Conservation (phyloP, 2,329 filamentous ascomycete species). For the Verticillium dahliae region DNA sequence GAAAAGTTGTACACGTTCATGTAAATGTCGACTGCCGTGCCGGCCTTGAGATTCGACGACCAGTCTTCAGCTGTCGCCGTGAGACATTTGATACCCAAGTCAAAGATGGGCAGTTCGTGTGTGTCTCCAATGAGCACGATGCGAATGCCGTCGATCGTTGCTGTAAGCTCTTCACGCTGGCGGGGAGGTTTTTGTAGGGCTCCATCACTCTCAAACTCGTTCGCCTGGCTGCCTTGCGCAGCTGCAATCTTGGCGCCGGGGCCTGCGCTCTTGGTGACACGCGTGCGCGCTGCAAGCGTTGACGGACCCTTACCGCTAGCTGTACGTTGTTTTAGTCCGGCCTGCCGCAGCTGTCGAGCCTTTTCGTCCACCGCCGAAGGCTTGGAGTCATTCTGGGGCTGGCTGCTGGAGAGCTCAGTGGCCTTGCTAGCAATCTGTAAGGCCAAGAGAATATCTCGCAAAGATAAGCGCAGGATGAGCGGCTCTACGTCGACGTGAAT, state of each 20-base stretch:
- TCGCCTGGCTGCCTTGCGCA: slow-evolving; percentile 16
- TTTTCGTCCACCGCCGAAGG: slow-evolving; percentile 42
- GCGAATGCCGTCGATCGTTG: slow-evolving; percentile 79
- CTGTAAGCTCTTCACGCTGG: slow-evolving; percentile 70
- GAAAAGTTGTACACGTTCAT: slow-evolving; percentile 98
- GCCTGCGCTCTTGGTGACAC: slow-evolving; percentile 24
- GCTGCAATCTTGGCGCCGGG: slow-evolving; percentile 16
- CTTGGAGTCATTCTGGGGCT: slow-evolving; percentile 36
- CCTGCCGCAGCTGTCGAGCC: slow-evolving; percentile 43
- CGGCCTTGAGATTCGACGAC: slow-evolving; percentile 80
- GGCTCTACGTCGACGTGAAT: slow-evolving; percentile 88
- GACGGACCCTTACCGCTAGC: slow-evolving; percentile 51
- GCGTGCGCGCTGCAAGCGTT: slow-evolving; percentile 37
- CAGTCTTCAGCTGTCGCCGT: slow-evolving; percentile 81
- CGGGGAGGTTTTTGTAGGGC: slow-evolving; percentile 10
- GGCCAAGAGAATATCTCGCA: slow-evolving; percentile 90
- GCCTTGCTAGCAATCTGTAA: slow-evolving; percentile 89
- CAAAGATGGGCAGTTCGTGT: slow-evolving; percentile 90
- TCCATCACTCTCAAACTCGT: slow-evolving; percentile 5
- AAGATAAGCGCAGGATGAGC: slow-evolving; percentile 78
- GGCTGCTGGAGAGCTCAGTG: slow-evolving; percentile 72
- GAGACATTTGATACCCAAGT: slow-evolving; percentile 89
- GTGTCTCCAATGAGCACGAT: slow-evolving; percentile 92
- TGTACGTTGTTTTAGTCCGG: slow-evolving; percentile 47
- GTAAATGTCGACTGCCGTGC: slow-evolving; percentile 88